Evolutionary conservation across 345 rosid species (phyloP), one percentile per base, ranked within the genome.

Genomic region (Lumnitzera littorea): DNA sequence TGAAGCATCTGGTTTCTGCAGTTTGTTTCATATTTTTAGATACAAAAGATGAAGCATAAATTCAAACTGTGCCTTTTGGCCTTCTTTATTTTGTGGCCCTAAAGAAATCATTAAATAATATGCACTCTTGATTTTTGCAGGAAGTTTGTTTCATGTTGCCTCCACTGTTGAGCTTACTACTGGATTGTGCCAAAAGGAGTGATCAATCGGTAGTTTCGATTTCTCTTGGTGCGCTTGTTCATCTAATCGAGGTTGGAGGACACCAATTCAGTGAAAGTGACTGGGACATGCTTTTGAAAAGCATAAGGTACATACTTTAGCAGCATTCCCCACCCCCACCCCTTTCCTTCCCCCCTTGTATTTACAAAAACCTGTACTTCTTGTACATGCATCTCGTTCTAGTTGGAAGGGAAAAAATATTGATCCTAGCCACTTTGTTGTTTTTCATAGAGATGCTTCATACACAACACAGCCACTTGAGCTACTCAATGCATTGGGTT

Each of bases 141-240:
- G 99, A 88, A 79, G 99, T 94, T 14, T 83, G 92, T 80, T 90
- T 94, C 76, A 94, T 94, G 96, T 87, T 94, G 72, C 97, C 99
- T 25, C 96, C 97, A 27, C 87, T 94, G 56, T 69, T 94, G 71
- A 74, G 91, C 72, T 80, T 94, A 82, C 96, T 94, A 66, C 73
- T 94, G 73, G 99, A 94, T 73, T 94, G 96, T 61, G 97, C 99
- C 27, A 90, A 94, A 81, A 88, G 85, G 76, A 75, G 96, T 16
- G 99, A 94, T 74, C 99, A 94, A 80, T 67, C 99, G 11, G 99
- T 94, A 51, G 99, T 90, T 74, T 94, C 99, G 55, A 94, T 94
- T 61, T 84, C 99, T 46, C 65, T 94, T 76, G 95, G 96, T 71
- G 99, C 99, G 62, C 71, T 94, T 62, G 96, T 86, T 51, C 99